Evolutionary conservation across 768 basidiomycete species (phyloP).

Genomic region (Suillus decipiens): DNA sequence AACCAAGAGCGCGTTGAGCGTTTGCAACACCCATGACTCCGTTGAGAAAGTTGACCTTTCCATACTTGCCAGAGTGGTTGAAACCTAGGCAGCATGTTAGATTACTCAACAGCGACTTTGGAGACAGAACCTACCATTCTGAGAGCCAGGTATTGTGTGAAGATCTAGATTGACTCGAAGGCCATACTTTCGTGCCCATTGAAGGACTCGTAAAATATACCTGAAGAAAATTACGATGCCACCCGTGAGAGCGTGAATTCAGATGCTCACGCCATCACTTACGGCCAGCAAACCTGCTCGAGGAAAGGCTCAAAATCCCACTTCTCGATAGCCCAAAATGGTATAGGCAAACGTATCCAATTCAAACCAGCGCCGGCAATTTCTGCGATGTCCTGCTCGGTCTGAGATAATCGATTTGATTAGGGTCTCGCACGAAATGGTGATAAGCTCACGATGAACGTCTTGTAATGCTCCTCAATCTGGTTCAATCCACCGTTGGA

Average conservation of each 20-base stretch:
- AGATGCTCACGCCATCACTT: slow-evolving; percentile 23
- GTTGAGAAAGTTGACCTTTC: slow-evolving; percentile 60
- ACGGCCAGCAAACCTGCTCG: slow-evolving; percentile 74
- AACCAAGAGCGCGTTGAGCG: slow-evolving; percentile 75
- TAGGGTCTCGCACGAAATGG: not conserved
- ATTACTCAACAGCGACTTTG: not conserved
- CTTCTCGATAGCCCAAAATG: slow-evolving; percentile 86
- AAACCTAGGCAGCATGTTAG: slow-evolving; percentile 37
- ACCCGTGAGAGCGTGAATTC: slow-evolving; percentile 5
- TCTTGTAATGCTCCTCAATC: slow-evolving; percentile 77
- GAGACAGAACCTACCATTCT: slow-evolving; percentile 52
- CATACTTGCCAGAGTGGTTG: slow-evolving; percentile 63
- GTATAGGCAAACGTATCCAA: slow-evolving; percentile 79
- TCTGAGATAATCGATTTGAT: slow-evolving; percentile 44
- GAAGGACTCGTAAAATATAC: slow-evolving; percentile 73
- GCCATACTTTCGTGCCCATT: slow-evolving; percentile 90
- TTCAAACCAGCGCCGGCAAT: slow-evolving; percentile 89
- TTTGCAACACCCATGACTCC: slow-evolving; percentile 88
- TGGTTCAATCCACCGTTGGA: slow-evolving; percentile 57
- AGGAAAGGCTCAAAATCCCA: slow-evolving; percentile 78
- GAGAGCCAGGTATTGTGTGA: slow-evolving; percentile 77
- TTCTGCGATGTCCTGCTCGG: slow-evolving; percentile 84
- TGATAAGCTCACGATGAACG: slow-evolving; percentile 66
- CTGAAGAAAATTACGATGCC: slow-evolving; percentile 29
- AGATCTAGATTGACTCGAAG: slow-evolving; percentile 81